These are phyloP conservation scores for Epichloe uncinata DNA, from an alignment of 2,329 filamentous ascomycete genomes.

Conservation along the genomic window DNA sequence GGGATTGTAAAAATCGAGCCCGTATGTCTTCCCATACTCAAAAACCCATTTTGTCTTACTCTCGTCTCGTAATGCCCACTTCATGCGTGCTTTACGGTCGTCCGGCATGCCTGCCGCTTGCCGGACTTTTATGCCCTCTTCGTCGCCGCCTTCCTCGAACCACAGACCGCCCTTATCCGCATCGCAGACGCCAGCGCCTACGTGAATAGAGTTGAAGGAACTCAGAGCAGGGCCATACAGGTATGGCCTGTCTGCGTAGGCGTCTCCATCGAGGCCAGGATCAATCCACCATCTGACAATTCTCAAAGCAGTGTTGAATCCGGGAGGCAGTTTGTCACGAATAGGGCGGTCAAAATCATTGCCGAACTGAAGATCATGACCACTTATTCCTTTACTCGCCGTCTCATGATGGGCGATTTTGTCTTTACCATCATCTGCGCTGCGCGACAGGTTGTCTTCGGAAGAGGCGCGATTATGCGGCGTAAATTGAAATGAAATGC, in stretches of 20 bases:
- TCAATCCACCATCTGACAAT: conserved; percentile 88
- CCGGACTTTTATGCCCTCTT: conserved; percentile 35
- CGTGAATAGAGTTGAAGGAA: conserved; percentile 63
- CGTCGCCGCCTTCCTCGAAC: conserved; percentile 54
- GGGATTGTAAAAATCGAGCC: conserved; percentile 70
- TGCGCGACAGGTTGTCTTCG: conserved; percentile 1
- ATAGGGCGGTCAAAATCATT: conserved; percentile 94
- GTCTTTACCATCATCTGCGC: background rate
- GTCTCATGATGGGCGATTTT: conserved; percentile 6
- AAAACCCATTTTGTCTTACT: conserved; percentile 42
- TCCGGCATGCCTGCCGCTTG: conserved; percentile 35
- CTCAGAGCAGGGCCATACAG: conserved; percentile 73
- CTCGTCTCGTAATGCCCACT: conserved; percentile 39
- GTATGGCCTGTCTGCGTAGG: conserved; percentile 74
- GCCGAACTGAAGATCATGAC: conserved; percentile 70
- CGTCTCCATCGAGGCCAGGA: conserved; percentile 79
- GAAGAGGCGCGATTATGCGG: conserved; percentile 37
- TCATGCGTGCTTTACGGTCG: conserved; percentile 39
- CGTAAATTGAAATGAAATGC: conserved; percentile 64
- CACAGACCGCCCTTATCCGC: conserved; percentile 37
- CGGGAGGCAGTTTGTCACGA: conserved; percentile 69
- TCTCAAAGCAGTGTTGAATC: conserved; percentile 71
- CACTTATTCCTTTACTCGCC: conserved; percentile 41
- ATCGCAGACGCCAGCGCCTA: conserved; percentile 42
- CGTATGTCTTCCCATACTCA: conserved; percentile 38